These are phyloP conservation scores for Exsudoporus floridanus DNA, from an alignment of 1,284 basidiomycete genomes.

Conservation along the genomic window DNA sequence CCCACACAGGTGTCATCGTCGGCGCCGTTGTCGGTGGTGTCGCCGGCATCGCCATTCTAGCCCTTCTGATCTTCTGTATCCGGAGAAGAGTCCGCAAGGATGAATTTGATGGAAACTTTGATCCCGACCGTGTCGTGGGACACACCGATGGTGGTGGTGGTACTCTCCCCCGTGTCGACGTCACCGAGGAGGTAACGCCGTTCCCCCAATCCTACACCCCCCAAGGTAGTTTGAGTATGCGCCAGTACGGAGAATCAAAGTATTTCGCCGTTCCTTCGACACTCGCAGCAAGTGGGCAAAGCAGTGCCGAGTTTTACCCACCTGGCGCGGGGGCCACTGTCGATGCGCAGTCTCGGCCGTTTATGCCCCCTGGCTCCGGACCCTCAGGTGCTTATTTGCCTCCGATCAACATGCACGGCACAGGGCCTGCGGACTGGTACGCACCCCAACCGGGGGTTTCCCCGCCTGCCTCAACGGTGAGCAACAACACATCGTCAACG, in stretches of 20 bases:
- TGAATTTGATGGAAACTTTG: constrained; percentile 54
- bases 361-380: constrained; percentile 5
- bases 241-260: constrained; percentile 18
- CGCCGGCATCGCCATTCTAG: constrained; percentile 16
- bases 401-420: constrained; percentile 12
- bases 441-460: constrained; percentile 14
- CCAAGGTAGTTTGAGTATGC: constrained; percentile 25
- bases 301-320: too few relatives aligned
- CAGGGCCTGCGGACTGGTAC: constrained; percentile 23
- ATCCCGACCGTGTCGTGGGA: constrained; percentile 44
- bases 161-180: constrained; percentile 39
- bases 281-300: too few relatives aligned
- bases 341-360: not conserved
- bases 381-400: constrained; percentile 8
- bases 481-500: constrained; percentile 11
- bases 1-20: constrained; percentile 27
- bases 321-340: too few relatives aligned
- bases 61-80: constrained; percentile 26
- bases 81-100: constrained; percentile 21
- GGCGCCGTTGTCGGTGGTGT: constrained; percentile 34
- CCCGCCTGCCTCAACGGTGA: constrained; percentile 24
- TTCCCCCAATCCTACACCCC: constrained; percentile 20
- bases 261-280: not conserved
- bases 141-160: constrained; percentile 21
- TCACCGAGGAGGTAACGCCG: constrained; percentile 41